phyloP scores from a whole-genome alignment of 2,329 filamentous ascomycete genomes.

The Exophiala calicioides region DNA sequence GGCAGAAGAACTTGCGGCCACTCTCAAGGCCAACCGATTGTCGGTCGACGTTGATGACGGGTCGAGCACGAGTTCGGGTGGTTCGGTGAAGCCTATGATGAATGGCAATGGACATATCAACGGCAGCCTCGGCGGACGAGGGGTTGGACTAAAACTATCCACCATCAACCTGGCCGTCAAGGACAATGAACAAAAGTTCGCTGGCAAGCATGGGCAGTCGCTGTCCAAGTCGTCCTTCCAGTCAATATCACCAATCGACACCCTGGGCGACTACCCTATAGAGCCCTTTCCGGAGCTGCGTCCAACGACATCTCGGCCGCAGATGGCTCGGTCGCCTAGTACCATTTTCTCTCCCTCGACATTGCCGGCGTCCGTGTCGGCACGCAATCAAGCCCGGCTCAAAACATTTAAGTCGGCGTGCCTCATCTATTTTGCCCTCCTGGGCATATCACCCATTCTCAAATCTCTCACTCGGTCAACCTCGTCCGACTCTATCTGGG shows the following conservation, averaged over 20 bases:
- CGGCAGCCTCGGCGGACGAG: slow-evolving; percentile 38
- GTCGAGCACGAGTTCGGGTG: slow-evolving; percentile 44
- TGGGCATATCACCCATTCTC: slow-evolving; percentile 90
- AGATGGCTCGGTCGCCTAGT: slow-evolving; percentile 27
- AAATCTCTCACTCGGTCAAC: slow-evolving; percentile 95
- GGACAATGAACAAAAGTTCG: slow-evolving; percentile 22
- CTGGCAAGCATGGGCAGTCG: slow-evolving; percentile 51
- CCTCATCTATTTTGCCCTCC: slow-evolving; percentile 87
- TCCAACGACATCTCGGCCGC: slow-evolving; percentile 18
- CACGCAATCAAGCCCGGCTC: slow-evolving; percentile 63
- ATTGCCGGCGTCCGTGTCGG: slow-evolving; percentile 46
- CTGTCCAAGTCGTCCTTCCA: slow-evolving; percentile 59
- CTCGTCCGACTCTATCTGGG: slow-evolving; percentile 94
- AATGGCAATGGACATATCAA: slow-evolving; percentile 35
- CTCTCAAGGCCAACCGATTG: slow-evolving; percentile 28
- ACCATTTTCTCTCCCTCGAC: slow-evolving; percentile 38
- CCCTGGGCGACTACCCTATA: slow-evolving; percentile 15
- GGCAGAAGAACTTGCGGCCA: slow-evolving; percentile 36
- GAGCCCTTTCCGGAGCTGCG: slow-evolving; percentile 43
- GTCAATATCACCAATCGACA: slow-evolving; percentile 41
- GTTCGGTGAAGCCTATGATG: slow-evolving; percentile 35
- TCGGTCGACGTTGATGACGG: slow-evolving; percentile 34
- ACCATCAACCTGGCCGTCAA: slow-evolving; percentile 39
- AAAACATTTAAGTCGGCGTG: slow-evolving; percentile 88
- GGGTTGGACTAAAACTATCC: slow-evolving; percentile 46